These are phyloP conservation scores for Umbelopsis sp. DNA, from an alignment of 192 early-diverging fungal genomes.

Conservation along the genomic window DNA sequence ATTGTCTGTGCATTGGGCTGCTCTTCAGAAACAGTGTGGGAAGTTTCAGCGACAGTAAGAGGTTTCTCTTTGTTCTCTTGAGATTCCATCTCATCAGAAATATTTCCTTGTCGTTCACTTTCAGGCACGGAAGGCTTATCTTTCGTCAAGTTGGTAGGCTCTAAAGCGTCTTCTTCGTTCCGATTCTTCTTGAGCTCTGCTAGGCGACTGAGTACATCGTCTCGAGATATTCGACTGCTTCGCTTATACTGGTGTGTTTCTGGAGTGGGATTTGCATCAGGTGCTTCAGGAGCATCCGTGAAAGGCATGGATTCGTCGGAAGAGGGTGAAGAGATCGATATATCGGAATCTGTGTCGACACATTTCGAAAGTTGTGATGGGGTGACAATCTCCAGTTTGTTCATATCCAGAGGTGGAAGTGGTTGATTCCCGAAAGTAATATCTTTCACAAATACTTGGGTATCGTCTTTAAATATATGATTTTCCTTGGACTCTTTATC, in stretches of 20 bases:
- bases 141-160: background rate
- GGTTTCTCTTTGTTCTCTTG: background rate
- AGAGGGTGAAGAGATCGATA: slow-evolving; percentile 1
- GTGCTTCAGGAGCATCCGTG: background rate
- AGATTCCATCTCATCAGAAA: background rate
- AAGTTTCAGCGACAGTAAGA: background rate
- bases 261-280: background rate
- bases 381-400: slow-evolving; percentile 4
- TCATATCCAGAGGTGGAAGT: slow-evolving; percentile 3
- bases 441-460: background rate
- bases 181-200: slow-evolving; percentile 3
- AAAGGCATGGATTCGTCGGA: slow-evolving; percentile 9
- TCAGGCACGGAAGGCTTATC: background rate
- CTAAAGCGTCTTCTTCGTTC: background rate
- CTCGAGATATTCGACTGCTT: slow-evolving; percentile 1
- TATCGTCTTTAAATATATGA: background rate
- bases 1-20: background rate
- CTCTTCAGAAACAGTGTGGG: background rate
- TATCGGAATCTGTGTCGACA: slow-evolving; percentile 11
- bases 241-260: background rate
- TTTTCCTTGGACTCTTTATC: background rate
- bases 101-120: background rate
- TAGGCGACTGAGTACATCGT: background rate
- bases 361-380: background rate
- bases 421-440: background rate